Evolutionary conservation across 768 basidiomycete genomes (phyloP).

Genomic region (Neoboletus magnificus): DNA sequence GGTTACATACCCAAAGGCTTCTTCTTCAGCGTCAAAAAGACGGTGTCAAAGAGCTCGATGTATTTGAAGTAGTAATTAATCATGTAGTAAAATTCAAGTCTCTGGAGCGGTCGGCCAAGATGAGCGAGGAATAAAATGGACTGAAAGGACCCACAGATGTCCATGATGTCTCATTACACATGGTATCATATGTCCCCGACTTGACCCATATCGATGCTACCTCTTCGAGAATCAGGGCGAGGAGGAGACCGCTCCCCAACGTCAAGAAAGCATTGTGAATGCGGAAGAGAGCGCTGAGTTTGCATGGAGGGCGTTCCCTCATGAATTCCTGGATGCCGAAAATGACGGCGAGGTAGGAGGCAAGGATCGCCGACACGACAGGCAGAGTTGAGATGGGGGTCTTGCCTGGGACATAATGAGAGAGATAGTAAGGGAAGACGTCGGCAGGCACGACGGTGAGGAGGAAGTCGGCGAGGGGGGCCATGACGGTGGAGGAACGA

Average conservation of each 20-base stretch:
- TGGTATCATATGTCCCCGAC: slow-evolving; percentile 67
- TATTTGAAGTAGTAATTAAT: slow-evolving; percentile 99
- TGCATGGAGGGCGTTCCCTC: slow-evolving; percentile 69
- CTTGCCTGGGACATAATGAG: slow-evolving; percentile 51
- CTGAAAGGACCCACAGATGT: slow-evolving; percentile 63
- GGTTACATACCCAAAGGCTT: slow-evolving; percentile 80
- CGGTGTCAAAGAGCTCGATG: slow-evolving; percentile 91
- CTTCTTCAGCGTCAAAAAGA: slow-evolving; percentile 98
- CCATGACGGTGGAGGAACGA: slow-evolving; percentile 46
- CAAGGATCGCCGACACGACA: slow-evolving; percentile 67
- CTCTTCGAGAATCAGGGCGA: slow-evolving; percentile 90
- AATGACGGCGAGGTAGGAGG: slow-evolving; percentile 81
- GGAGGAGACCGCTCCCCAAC: slow-evolving; percentile 75
- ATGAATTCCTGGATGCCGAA: slow-evolving; percentile 83
- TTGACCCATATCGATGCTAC: slow-evolving; percentile 76
- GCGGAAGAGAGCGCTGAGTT: slow-evolving; percentile 83
- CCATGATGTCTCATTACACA: slow-evolving; percentile 80
- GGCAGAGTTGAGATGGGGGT: slow-evolving; percentile 61
- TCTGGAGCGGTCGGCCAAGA: slow-evolving; percentile 40
- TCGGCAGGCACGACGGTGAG: slow-evolving; percentile 54
- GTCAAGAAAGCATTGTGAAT: slow-evolving; percentile 88
- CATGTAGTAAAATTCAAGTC: slow-evolving; percentile 95
- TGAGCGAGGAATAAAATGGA: background rate
- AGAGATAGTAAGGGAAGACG: slow-evolving; percentile 33
- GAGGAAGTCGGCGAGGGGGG: slow-evolving; percentile 71